Conservation (phyloP, 441 rosid species). For the Gossypium laxum region DNA sequence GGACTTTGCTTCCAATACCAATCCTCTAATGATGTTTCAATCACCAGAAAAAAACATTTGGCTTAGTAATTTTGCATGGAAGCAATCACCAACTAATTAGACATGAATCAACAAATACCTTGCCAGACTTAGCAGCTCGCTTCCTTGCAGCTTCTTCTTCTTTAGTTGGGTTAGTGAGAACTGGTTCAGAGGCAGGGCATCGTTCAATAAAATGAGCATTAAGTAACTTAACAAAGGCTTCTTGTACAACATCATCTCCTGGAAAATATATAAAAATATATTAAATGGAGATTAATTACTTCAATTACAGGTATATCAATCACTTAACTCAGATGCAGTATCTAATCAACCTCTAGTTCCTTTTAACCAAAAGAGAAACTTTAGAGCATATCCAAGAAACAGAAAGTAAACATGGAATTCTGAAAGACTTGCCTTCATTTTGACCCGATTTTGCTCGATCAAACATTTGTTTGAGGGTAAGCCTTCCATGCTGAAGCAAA, state of each 20-base stretch:
- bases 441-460: constrained; percentile 41
- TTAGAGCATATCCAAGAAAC: not conserved
- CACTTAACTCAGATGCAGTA: not conserved
- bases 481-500: constrained; percentile 79
- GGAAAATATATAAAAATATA: constrained; percentile 13
- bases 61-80: not conserved
- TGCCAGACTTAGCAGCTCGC: constrained; percentile 51
- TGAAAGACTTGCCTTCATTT: constrained; percentile 33
- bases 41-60: not conserved
- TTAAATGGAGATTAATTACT: not conserved
- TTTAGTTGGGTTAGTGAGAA: constrained; percentile 42
- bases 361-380: not conserved
- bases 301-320: not conserved
- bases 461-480: constrained; percentile 57
- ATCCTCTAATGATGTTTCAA: constrained; percentile 2
- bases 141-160: constrained; percentile 41
- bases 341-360: not conserved
- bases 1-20: not conserved
- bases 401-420: not conserved
- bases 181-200: constrained; percentile 66
- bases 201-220: constrained; percentile 62
- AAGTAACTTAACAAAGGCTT: constrained; percentile 42
- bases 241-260: constrained; percentile 35
- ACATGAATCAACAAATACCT: constrained; percentile 39
- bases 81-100: constrained; percentile 3